These are phyloP conservation scores for Phytophthora tubulina DNA, from an alignment of 352 stramenopile species.

Conservation along the genomic window DNA sequence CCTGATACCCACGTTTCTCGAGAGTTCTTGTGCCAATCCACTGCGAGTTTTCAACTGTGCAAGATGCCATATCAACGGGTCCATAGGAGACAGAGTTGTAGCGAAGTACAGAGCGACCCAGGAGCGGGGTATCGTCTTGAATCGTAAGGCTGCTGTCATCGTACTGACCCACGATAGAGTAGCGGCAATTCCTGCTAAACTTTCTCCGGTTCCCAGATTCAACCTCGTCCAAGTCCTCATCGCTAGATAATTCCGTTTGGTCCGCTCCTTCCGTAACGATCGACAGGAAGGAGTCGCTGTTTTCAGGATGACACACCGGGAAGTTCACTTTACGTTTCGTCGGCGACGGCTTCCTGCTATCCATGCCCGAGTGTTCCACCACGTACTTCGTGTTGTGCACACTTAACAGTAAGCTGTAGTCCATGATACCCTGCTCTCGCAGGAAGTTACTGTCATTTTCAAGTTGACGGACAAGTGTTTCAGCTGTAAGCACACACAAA, in stretches of 20 bases:
- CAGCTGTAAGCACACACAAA: slow-evolving; percentile 35
- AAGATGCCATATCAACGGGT: slow-evolving; percentile 28
- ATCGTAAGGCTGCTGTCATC: slow-evolving; percentile 51
- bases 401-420: slow-evolving; percentile 90
- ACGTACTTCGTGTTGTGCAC: slow-evolving; percentile 89
- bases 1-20: slow-evolving; percentile 77
- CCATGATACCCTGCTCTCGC: slow-evolving; percentile 86
- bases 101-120: slow-evolving; percentile 36
- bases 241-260: slow-evolving; percentile 50
- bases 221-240: slow-evolving; percentile 68
- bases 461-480: slow-evolving; percentile 72
- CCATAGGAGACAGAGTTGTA: slow-evolving; percentile 67
- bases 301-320: slow-evolving; percentile 71
- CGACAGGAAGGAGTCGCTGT: slow-evolving; percentile 55
- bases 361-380: slow-evolving; percentile 67
- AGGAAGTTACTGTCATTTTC: slow-evolving; percentile 81
- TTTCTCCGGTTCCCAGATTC: slow-evolving; percentile 59
- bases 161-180: slow-evolving; percentile 66
- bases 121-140: slow-evolving; percentile 58
- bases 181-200: slow-evolving; percentile 77
- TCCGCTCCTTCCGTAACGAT: slow-evolving; percentile 43
- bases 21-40: slow-evolving; percentile 72
- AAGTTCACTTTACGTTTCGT: slow-evolving; percentile 82
- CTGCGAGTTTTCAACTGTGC: slow-evolving; percentile 40
- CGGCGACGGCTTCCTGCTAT: slow-evolving; percentile 52